Base-by-base conservation (phyloP, 495 filamentous ascomycete genomes). In the Annulohypoxylon moriforme region DNA sequence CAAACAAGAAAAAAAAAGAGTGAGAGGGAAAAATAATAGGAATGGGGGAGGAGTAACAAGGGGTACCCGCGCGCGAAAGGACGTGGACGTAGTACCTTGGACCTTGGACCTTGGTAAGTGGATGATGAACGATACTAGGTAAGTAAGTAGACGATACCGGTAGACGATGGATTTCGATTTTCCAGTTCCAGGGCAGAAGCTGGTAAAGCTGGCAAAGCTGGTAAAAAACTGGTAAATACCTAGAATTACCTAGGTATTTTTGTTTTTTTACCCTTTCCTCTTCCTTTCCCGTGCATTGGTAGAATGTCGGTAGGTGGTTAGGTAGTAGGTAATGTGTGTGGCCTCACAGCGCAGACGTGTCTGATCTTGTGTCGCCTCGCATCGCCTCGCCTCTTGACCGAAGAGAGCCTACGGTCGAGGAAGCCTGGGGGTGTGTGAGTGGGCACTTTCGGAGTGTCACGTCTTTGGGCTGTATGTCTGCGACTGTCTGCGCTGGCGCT, bases 401-500 rank as follows among this genome's bases (percentile, higher is more conserved):
- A 74, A 69, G 71, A 69, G 71, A 68, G 71, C 58, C 67, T 68
- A 70, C 68, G 67, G 72, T 74, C 72, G 72, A 68, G 67, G 68
- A 65, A 65, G 33, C 55, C 68, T 62, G 60, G 69, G 69, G 74
- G 64, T 46, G 73, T 71, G 72, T 68, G 71, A 62, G 71, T 73
- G 71, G 71, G 60, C 56, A 73, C 71, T 44, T 44, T 69, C 71
- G 53, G 71, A 66, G 69, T 64, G 72, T 68, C 68, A 72, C 65
- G 67, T 75, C 75, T 68, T 27, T 71, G 69, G 67, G 62, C 68
- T 75, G 68, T 70, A 72, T 72, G 69, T 76, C 73, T 75, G 73
- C 75, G 68, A 69, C 64, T n/a, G 67, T 74, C 74, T 74, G 74
- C 74, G 70, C 73, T 75, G 75, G 70, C 68, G 73, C 72, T 71